Conservation (phyloP, 1,284 basidiomycete genomes). For the Irpex sp. region DNA sequence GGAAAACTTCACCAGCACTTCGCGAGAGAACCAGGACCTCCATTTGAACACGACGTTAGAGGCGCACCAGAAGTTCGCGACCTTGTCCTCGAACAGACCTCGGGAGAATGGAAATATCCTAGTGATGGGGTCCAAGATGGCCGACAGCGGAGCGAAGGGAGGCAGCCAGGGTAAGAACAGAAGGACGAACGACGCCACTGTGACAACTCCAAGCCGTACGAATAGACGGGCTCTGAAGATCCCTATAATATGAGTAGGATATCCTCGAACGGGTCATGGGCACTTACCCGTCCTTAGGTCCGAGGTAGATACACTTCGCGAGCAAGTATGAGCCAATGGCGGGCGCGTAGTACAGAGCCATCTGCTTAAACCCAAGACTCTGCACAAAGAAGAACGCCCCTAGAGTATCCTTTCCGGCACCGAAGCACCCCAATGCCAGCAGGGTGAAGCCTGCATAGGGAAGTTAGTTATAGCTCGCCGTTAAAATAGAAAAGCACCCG, state of each 20-base stretch:
- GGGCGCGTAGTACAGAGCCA: slow-evolving; percentile 93
- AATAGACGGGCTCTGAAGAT: slow-evolving; percentile 55
- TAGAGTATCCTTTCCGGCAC: slow-evolving; percentile 61
- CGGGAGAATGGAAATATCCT: slow-evolving; percentile 90
- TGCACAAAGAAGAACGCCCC: slow-evolving; percentile 83
- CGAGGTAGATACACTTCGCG: slow-evolving; percentile 78
- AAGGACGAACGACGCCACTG: slow-evolving; percentile 56
- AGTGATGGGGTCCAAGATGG: slow-evolving; percentile 61
- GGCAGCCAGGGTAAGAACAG: slow-evolving; percentile 78
- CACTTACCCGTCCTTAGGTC: slow-evolving; percentile 62
- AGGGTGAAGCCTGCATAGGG: slow-evolving; percentile 59
- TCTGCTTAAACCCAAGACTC: slow-evolving; percentile 91
- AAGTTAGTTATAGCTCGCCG: background rate
- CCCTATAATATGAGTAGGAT: background rate
- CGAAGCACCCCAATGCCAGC: slow-evolving; percentile 68
- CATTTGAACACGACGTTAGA: slow-evolving; percentile 88
- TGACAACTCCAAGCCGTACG: slow-evolving; percentile 60
- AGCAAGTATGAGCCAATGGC: slow-evolving; percentile 83
- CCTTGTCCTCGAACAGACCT: slow-evolving; percentile 95
- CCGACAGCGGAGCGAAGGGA: slow-evolving; percentile 46
- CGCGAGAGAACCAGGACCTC: slow-evolving; percentile 50
- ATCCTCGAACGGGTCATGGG: background rate
- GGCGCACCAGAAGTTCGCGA: slow-evolving; percentile 95
- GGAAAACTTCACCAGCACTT: slow-evolving; percentile 53
- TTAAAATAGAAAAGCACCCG: slow-evolving; percentile 15